These are phyloP conservation scores for Wickerhamiella occidentalis DNA, from an alignment of 805 yeast genomes.

Conservation along the genomic window DNA sequence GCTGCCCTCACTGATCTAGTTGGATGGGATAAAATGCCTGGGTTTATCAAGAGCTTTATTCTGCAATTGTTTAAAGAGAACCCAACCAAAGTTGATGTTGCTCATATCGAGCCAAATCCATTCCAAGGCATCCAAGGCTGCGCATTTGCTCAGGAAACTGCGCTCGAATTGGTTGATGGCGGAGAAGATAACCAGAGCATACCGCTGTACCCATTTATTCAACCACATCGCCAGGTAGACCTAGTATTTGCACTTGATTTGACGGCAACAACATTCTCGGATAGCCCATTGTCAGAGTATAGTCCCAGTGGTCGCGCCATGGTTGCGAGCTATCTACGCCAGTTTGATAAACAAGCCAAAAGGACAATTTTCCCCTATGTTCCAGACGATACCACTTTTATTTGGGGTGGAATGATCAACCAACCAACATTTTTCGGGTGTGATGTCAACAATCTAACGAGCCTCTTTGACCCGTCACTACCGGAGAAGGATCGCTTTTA, in stretches of 20 bases:
- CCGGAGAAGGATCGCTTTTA: slow-evolving; percentile 11
- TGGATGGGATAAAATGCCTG: background rate
- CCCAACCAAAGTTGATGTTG: background rate
- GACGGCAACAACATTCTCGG: slow-evolving; percentile 27
- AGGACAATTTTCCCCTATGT: slow-evolving; percentile 23
- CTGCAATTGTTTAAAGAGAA: background rate
- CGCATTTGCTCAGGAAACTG: slow-evolving; percentile 12
- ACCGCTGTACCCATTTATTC: slow-evolving; percentile 54
- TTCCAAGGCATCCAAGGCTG: slow-evolving; percentile 31
- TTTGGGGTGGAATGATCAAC: slow-evolving; percentile 32
- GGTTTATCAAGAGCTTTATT: background rate
- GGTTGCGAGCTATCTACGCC: slow-evolving; percentile 23
- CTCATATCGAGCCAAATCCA: slow-evolving; percentile 47
- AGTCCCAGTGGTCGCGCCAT: slow-evolving; percentile 32
- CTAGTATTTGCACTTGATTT: slow-evolving; percentile 42
- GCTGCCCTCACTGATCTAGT: slow-evolving; percentile 3
- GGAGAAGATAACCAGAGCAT: slow-evolving; percentile 69
- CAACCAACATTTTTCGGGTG: slow-evolving; percentile 80
- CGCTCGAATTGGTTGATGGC: slow-evolving; percentile 54
- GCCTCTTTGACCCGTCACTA: slow-evolving; percentile 40
- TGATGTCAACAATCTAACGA: slow-evolving; percentile 40
- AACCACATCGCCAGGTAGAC: slow-evolving; percentile 50
- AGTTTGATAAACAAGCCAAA: slow-evolving; percentile 21
- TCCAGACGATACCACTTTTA: slow-evolving; percentile 35
- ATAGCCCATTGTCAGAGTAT: slow-evolving; percentile 6